phyloP scores from a whole-genome alignment of 106 monocot genomes.

The Xerophyta viscosa region DNA sequence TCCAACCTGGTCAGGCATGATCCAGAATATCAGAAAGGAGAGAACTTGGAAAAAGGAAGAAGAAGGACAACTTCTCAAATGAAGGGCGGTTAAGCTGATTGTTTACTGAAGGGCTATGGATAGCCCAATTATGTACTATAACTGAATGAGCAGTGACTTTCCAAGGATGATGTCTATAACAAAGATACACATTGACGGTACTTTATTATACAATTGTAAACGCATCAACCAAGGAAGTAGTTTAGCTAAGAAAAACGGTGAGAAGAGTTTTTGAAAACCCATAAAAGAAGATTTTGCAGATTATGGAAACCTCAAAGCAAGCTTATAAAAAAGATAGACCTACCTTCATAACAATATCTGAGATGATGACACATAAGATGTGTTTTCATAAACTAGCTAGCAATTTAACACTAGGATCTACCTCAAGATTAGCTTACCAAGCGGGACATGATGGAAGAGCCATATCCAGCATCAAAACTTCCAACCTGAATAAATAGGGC shows the following conservation, averaged over 20 bases:
- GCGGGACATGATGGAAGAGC: constrained; percentile 93
- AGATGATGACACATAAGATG: no score
- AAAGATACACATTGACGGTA: no score
- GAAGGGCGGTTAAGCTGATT: no score
- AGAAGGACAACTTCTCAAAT: no score
- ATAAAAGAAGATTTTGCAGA: background rate
- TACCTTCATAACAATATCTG: background rate
- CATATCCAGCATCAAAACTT: constrained; percentile 99
- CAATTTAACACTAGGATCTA: background rate
- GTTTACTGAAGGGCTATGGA: no score
- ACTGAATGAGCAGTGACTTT: background rate
- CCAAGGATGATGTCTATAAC: no score
- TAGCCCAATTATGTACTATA: no score
- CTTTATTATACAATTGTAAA: no score
- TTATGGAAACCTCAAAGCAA: background rate
- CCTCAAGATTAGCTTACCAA: constrained; percentile 50
- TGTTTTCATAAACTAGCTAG: no score
- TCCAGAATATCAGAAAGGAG: background rate
- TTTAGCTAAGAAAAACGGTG: no score
- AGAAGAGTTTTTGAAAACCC: background rate
- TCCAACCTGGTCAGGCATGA: constrained; percentile 44
- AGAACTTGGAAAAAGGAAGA: no score
- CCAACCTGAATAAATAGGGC: constrained; percentile 50
- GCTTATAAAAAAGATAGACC: background rate
- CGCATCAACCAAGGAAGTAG: no score